Evolutionary conservation across 139 green algal species (phyloP).

Genomic region (Micractinium sp.): DNA sequence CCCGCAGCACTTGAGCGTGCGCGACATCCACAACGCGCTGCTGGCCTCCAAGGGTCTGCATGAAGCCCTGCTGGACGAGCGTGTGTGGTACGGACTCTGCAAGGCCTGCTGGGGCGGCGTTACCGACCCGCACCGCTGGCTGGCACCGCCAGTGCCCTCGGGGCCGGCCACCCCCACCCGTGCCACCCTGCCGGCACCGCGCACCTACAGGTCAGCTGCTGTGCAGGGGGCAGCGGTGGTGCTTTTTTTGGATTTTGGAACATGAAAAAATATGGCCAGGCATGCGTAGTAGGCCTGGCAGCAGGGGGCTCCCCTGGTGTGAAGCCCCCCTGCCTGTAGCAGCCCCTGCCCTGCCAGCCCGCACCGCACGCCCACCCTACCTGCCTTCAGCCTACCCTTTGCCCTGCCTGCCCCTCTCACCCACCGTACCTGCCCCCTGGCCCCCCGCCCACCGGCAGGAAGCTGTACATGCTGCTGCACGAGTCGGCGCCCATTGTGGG

Average conservation of each 20-base stretch:
- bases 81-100: slow-evolving; percentile 43
- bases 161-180: neutral
- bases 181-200: neutral
- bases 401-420: neutral
- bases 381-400: neutral
- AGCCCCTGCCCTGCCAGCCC: too few species aligned
- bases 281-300: neutral
- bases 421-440: neutral
- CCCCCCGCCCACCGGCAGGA: neutral
- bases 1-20: slow-evolving; percentile 3
- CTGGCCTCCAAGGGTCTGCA: neutral
- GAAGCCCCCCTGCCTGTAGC: neutral
- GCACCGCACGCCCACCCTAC: too few species aligned
- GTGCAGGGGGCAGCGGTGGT: neutral
- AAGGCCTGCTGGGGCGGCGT: slow-evolving; percentile 6
- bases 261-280: neutral
- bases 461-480: slow-evolving; percentile 40
- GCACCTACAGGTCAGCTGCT: slow-evolving; percentile 11
- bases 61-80: slow-evolving; percentile 25
- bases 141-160: neutral
- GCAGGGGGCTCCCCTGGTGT: neutral
- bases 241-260: neutral
- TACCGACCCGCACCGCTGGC: slow-evolving; percentile 37
- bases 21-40: slow-evolving; percentile 13
- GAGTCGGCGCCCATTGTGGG: slow-evolving; percentile 5